Evolutionary conservation across 805 yeast genomes (phyloP).

Genomic region (Kuraishia capsulata): DNA sequence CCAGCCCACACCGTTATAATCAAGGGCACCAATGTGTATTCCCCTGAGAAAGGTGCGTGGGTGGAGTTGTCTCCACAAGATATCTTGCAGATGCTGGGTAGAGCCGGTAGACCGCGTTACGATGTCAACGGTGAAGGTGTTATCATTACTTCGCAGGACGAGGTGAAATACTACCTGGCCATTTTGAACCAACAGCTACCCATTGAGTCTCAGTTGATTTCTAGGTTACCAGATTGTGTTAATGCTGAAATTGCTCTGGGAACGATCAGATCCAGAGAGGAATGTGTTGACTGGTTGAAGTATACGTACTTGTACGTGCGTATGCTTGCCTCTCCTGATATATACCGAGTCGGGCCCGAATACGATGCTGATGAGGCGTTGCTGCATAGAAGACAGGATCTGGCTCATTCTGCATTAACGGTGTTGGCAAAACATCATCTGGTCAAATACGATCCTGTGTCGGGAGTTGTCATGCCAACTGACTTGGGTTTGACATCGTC

Average conservation of each 20-base stretch:
- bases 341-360: constrained; percentile 69
- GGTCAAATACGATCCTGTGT: constrained; percentile 42
- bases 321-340: constrained; percentile 61
- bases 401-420: constrained; percentile 69
- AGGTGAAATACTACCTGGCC: constrained; percentile 82
- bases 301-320: constrained; percentile 73
- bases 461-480: constrained; percentile 44
- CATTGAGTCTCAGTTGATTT: constrained; percentile 79
- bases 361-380: constrained; percentile 43
- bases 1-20: constrained; percentile 94
- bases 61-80: constrained; percentile 91
- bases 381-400: constrained; percentile 47
- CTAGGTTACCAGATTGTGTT: constrained; percentile 59
- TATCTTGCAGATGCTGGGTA: constrained; percentile 87
- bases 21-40: constrained; percentile 88
- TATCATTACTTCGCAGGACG: constrained; percentile 79
- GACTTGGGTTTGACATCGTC: constrained; percentile 83
- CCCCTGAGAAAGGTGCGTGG: constrained; percentile 88
- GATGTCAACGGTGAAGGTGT: constrained; percentile 92
- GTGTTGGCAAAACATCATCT: constrained; percentile 49
- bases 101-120: constrained; percentile 91
- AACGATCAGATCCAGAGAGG: constrained; percentile 44
- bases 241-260: constrained; percentile 88
- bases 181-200: constrained; percentile 87
- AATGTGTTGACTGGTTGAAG: constrained; percentile 75